Evolutionary conservation across 2,329 filamentous ascomycete species (phyloP).

Genomic region (Botrytis paeoniae): DNA sequence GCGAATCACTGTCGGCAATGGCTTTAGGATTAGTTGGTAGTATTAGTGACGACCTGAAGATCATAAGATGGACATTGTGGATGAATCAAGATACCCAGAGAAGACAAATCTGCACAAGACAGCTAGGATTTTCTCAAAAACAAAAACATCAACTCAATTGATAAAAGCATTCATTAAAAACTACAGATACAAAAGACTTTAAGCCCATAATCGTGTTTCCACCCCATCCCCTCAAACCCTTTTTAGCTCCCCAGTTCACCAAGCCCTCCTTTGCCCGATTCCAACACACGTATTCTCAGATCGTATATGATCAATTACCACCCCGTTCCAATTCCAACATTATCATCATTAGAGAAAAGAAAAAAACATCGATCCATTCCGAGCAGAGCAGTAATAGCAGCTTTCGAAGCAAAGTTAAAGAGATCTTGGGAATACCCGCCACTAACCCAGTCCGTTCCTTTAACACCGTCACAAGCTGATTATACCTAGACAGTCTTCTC

Average conservation of each 20-base stretch:
- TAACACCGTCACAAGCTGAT: conserved; percentile 12
- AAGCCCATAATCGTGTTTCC: background rate
- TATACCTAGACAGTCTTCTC: background rate
- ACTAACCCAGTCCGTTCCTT: conserved; percentile 14
- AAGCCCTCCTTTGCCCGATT: background rate
- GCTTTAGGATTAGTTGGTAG: background rate
- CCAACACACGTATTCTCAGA: background rate
- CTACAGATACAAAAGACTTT: background rate
- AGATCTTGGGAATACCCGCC: conserved; percentile 33
- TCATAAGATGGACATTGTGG: background rate
- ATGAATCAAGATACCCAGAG: background rate
- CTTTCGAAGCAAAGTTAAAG: conserved; percentile 23
- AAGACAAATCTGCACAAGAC: background rate
- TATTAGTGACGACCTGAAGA: background rate
- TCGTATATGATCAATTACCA: conserved; percentile 20
- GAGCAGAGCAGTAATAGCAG: background rate
- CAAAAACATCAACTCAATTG: background rate
- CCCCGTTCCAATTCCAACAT: conserved; percentile 12
- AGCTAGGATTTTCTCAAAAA: background rate
- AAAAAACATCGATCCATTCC: background rate
- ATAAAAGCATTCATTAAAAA: conserved; percentile 4
- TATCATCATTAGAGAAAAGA: background rate
- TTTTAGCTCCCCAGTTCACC: background rate
- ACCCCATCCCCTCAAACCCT: background rate
- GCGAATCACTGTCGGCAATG: background rate